Evolutionary conservation across 495 filamentous ascomycete species (phyloP).

Genomic region (Bathelium albidoporum): DNA sequence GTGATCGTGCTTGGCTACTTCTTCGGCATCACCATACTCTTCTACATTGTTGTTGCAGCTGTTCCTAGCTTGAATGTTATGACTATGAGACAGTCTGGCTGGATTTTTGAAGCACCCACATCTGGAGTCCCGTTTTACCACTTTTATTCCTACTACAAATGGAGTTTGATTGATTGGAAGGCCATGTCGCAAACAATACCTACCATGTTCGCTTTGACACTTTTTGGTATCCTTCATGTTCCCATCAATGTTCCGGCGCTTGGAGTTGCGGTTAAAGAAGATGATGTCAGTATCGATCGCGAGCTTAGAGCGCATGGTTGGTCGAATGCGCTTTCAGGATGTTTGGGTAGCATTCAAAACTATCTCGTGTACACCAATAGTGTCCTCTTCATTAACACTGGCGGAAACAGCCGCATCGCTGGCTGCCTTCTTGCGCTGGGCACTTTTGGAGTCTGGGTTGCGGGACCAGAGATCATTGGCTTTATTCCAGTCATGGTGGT

Average conservation of each 20-base stretch:
- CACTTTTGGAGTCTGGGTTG: conserved; percentile 69
- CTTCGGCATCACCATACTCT: conserved; percentile 63
- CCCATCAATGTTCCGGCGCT: conserved; percentile 95
- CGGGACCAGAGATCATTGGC: conserved; percentile 79
- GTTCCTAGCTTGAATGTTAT: conserved; percentile 52
- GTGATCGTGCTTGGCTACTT: conserved; percentile 84
- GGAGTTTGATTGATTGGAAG: conserved; percentile 47
- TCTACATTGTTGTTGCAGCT: conserved; percentile 68
- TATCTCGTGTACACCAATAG: conserved; percentile 97
- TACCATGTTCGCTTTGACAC: conserved; percentile 93
- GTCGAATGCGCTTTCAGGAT: conserved; percentile 82
- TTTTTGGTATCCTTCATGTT: conserved; percentile 94
- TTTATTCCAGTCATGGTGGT: conserved; percentile 96
- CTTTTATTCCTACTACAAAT: conserved; percentile 81
- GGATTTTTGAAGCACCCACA: conserved; percentile 81
- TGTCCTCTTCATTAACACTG: conserved; percentile 84
- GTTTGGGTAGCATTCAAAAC: conserved; percentile 87
- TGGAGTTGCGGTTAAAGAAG: conserved; percentile 78
- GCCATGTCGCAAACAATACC: conserved; percentile 74
- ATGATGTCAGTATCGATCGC: conserved; percentile 80
- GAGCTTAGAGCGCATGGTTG: conserved; percentile 89
- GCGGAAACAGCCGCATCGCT: conserved; percentile 74
- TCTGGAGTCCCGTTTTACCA: conserved; percentile 88
- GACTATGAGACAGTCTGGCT: conserved; percentile 58
- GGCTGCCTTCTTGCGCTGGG: conserved; percentile 75